Conservation (phyloP, 257 asterid genomes). For the Solanum habrochaites region DNA sequence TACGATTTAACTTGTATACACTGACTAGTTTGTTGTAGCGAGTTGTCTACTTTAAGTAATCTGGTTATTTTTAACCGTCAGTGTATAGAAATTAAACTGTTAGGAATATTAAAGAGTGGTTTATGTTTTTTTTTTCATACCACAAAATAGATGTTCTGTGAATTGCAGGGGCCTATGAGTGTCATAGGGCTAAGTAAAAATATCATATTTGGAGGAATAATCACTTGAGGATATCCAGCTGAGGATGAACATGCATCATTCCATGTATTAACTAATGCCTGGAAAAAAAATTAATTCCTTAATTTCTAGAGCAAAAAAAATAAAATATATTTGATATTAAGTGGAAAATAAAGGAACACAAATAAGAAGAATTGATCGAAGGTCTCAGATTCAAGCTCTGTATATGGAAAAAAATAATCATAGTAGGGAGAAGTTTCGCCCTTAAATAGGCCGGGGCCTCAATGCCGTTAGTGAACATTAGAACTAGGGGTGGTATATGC, state of each 20-base stretch:
- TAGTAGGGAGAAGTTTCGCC: not conserved
- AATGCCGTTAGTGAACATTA: not conserved
- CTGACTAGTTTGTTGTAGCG: not conserved
- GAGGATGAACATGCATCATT: conserved; percentile 41
- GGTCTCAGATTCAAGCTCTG: not conserved
- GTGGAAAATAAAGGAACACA: not conserved
- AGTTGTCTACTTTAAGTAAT: not conserved
- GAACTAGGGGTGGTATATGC: not conserved
- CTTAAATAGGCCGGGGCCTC: not conserved
- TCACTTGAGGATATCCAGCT: conserved; percentile 18
- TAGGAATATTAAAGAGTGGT: not conserved
- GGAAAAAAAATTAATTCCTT: not conserved
- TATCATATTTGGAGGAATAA: conserved; percentile 32
- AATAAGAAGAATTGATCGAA: not conserved
- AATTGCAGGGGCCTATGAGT: conserved; percentile 55
- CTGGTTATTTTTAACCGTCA: not conserved
- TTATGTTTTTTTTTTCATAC: conserved; percentile 4
- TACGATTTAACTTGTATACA: not conserved
- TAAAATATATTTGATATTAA: not conserved
- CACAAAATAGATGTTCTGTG: conserved; percentile 23
- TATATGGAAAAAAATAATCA: not conserved
- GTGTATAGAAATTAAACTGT: not conserved
- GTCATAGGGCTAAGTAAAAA: conserved; percentile 38
- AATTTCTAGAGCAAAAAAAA: not conserved
- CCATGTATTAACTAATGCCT: conserved; percentile 74